Conservation (phyloP, 768 basidiomycete species). For the Galerina marginata region DNA sequence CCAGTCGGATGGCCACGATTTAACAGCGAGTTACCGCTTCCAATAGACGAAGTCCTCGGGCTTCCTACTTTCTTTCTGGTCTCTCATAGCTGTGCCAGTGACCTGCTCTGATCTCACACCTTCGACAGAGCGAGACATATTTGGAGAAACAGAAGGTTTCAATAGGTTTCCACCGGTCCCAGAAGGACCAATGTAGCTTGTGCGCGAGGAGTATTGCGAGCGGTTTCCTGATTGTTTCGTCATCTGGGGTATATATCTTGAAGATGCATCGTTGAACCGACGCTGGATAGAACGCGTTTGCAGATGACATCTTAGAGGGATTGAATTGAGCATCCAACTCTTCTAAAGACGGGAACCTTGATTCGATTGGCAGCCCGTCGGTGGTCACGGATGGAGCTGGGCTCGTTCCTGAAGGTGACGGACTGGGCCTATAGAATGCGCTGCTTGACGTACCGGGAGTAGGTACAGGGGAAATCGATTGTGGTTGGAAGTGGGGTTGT, state of each 20-base stretch:
- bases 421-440: conserved; percentile 36
- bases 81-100: conserved; percentile 59
- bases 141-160: conserved; percentile 28
- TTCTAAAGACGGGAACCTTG: conserved; percentile 87
- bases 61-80: conserved; percentile 30
- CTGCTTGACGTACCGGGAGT: conserved; percentile 32
- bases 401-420: conserved; percentile 34
- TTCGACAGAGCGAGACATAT: conserved; percentile 32
- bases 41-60: conserved; percentile 6
- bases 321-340: conserved; percentile 66
- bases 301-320: conserved; percentile 10
- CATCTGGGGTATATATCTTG: conserved; percentile 14
- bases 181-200: conserved; percentile 17
- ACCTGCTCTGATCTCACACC: conserved; percentile 62
- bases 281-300: conserved; percentile 30
- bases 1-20: neutral
- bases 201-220: conserved; percentile 9
- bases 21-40: neutral
- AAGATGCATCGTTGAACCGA: conserved; percentile 22
- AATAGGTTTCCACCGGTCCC: conserved; percentile 22
- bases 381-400: conserved; percentile 29
- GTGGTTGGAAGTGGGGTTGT: conserved; percentile 31
- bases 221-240: conserved; percentile 6
- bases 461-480: conserved; percentile 37
- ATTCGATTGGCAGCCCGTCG: conserved; percentile 60